Conservation (phyloP, 2,329 filamentous ascomycete species). For the Aspergillus glaucus region DNA sequence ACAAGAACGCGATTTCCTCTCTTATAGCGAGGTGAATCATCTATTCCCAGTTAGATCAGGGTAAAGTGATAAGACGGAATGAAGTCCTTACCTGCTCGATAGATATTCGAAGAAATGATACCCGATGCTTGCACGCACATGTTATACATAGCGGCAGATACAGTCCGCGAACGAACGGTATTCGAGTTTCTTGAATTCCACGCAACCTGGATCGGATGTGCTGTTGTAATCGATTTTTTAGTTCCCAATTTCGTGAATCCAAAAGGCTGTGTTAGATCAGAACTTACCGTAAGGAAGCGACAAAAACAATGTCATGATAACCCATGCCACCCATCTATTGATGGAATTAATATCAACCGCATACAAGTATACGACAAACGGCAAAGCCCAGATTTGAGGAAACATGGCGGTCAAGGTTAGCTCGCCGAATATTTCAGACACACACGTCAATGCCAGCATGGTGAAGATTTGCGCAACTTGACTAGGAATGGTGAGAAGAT, state of each 20-base stretch:
- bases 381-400: constrained; percentile 55
- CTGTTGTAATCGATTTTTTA: too few relatives aligned
- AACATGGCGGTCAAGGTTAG: constrained; percentile 43
- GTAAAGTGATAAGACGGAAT: background rate
- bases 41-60: constrained; percentile 17
- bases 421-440: constrained; percentile 43
- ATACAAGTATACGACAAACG: constrained; percentile 50
- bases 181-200: constrained; percentile 59
- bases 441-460: constrained; percentile 39
- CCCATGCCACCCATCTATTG: constrained; percentile 46
- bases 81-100: background rate
- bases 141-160: constrained; percentile 59
- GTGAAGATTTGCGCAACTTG: constrained; percentile 30
- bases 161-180: constrained; percentile 55
- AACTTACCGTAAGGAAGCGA: too few relatives aligned
- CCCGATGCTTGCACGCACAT: constrained; percentile 5
- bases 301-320: constrained; percentile 41
- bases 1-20: constrained; percentile 49
- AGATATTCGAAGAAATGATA: background rate
- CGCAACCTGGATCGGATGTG: constrained; percentile 54
- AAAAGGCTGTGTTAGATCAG: too few relatives aligned
- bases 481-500: constrained; percentile 55
- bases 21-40: constrained; percentile 49
- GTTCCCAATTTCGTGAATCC: too few relatives aligned
- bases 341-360: constrained; percentile 36